phyloP scores from a whole-genome alignment of 441 rosid genomes.

The Croton setiger region DNA sequence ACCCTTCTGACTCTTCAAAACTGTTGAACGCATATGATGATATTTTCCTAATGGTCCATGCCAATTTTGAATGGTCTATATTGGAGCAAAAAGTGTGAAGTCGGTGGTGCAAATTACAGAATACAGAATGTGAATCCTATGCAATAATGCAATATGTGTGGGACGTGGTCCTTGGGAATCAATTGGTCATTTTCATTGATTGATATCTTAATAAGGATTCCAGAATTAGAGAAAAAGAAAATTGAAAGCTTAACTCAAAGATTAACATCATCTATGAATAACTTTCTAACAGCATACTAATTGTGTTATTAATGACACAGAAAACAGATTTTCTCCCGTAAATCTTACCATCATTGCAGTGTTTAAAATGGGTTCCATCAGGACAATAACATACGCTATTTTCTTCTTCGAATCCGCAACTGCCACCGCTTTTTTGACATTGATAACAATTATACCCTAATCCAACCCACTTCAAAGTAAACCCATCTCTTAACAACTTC shows the following conservation, averaged over 20 bases:
- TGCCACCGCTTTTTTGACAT: conserved; percentile 31
- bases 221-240: neutral
- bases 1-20: neutral
- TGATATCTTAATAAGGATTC: neutral
- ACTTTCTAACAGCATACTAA: too few species aligned
- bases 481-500: conserved; percentile 17
- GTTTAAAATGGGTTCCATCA: conserved; percentile 17
- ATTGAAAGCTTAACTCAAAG: neutral
- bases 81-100: neutral
- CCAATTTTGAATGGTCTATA: neutral
- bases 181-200: neutral
- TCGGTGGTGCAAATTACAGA: neutral
- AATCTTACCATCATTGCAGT: conserved; percentile 26
- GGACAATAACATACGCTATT: conserved; percentile 28
- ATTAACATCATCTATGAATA: too few species aligned
- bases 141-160: neutral
- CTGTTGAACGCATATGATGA: neutral
- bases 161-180: neutral
- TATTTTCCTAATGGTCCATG: neutral
- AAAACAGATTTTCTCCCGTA: neutral
- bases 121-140: neutral
- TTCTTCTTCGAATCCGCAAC: conserved; percentile 28
- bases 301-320: too few species aligned
- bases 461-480: conserved; percentile 28
- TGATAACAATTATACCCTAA: conserved; percentile 15